phyloP scores from a whole-genome alignment of 345 rosid species.

The Bruguiera gymnorhiza region DNA sequence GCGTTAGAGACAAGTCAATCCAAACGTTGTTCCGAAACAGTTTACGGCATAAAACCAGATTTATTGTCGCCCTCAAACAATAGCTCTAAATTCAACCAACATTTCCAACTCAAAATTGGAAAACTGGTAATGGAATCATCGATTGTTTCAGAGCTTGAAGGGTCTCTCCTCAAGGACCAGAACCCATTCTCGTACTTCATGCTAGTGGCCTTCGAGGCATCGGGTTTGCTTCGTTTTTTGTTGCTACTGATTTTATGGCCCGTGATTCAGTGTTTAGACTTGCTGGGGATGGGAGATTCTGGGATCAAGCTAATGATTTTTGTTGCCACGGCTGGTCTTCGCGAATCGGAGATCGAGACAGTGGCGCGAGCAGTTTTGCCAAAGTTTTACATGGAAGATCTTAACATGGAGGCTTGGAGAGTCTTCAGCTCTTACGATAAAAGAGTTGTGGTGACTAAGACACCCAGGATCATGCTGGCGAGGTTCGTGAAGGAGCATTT shows the following conservation, averaged over 20 bases:
- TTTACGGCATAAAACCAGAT: constrained; percentile 13
- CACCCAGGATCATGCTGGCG: constrained; percentile 77
- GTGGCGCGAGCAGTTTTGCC: constrained; percentile 90
- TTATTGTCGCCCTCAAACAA: not conserved
- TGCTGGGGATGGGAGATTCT: constrained; percentile 37
- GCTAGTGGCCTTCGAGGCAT: constrained; percentile 85
- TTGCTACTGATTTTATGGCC: constrained; percentile 63
- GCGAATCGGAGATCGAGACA: constrained; percentile 59
- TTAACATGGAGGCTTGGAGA: constrained; percentile 67
- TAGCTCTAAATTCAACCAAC: not conserved
- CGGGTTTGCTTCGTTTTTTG: constrained; percentile 71
- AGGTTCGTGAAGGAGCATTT: constrained; percentile 73
- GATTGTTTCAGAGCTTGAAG: constrained; percentile 77
- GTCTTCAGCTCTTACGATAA: constrained; percentile 52
- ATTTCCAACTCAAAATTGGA: not conserved
- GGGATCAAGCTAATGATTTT: constrained; percentile 70
- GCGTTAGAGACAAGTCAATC: constrained; percentile 37
- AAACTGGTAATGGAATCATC: constrained; percentile 43
- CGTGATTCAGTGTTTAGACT: constrained; percentile 47
- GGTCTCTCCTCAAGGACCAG: constrained; percentile 56
- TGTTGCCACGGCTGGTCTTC: constrained; percentile 56
- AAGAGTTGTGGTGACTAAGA: constrained; percentile 68
- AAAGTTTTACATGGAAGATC: constrained; percentile 76
- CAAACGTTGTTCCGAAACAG: constrained; percentile 32
- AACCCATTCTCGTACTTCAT: constrained; percentile 78